Conservation (phyloP, 257 asterid genomes). For the Nicotiana obtusifolia region DNA sequence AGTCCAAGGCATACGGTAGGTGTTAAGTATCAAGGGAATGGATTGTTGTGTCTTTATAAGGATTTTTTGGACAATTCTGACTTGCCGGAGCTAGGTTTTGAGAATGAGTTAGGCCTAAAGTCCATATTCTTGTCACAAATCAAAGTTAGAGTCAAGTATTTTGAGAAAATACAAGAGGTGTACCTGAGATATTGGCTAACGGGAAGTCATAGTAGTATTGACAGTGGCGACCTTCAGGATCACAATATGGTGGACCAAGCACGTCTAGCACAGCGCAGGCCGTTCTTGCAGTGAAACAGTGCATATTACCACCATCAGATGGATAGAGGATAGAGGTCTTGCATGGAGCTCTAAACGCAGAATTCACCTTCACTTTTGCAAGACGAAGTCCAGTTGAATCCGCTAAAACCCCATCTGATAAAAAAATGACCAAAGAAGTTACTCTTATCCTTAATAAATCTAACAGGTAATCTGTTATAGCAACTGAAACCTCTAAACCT, state of each 20-base stretch:
- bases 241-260: conserved; percentile 87
- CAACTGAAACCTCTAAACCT: background rate
- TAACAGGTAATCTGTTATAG: background rate
- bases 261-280: conserved; percentile 88
- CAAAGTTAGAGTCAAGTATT: no score
- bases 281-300: conserved; percentile 68
- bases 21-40: no score
- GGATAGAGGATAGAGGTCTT: conserved; percentile 68
- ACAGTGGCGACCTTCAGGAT: conserved; percentile 85
- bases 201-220: conserved; percentile 67
- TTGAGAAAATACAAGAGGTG: background rate
- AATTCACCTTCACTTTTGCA: conserved; percentile 60
- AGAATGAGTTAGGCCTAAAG: no score
- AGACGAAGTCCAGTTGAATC: conserved; percentile 32
- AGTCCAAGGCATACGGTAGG: no score
- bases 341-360: conserved; percentile 64
- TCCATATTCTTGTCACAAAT: no score
- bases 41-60: no score
- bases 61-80: no score
- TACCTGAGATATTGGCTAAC: conserved; percentile 30
- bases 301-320: conserved; percentile 79
- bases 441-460: background rate
- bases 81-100: no score
- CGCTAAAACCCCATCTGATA: conserved; percentile 5
- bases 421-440: background rate